Conservation (phyloP, 768 basidiomycete species). For the Boletus huronensis region DNA sequence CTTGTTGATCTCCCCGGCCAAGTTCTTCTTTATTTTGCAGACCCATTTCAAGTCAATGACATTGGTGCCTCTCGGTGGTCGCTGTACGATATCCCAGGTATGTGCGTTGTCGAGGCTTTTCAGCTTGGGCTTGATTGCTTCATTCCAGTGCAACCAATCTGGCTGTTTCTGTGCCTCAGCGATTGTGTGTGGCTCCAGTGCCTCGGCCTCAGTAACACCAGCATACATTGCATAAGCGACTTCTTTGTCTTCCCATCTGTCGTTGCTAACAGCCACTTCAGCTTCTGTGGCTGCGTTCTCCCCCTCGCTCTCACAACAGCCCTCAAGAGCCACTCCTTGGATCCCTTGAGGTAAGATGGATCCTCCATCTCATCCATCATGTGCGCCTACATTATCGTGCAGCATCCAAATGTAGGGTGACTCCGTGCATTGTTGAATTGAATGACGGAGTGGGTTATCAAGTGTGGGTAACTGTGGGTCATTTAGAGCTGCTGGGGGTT, state of each 20-base stretch:
- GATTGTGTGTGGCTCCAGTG: not conserved
- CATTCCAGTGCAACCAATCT: not conserved
- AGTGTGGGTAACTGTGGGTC: no score
- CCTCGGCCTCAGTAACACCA: not conserved
- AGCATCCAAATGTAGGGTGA: not conserved
- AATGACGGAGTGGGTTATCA: not conserved
- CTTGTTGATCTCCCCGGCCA: not conserved
- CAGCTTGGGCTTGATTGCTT: not conserved
- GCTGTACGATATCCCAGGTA: not conserved
- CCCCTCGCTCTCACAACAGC: not conserved
- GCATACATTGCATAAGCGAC: not conserved
- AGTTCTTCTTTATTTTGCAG: not conserved
- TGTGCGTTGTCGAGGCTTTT: not conserved
- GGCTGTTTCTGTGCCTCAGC: not conserved
- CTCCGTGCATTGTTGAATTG: not conserved
- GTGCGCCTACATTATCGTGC: fast-evolving
- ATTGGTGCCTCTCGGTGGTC: not conserved
- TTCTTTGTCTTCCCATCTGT: not conserved
- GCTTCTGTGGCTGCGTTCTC: not conserved
- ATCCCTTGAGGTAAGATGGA: not conserved
- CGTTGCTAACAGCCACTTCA: not conserved
- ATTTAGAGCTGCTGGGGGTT: no score
- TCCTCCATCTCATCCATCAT: not conserved
- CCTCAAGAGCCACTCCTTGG: no score
- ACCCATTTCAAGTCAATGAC: not conserved